Evolutionary conservation across 306 rosid species (phyloP).

Genomic region (Medicago arabica): DNA sequence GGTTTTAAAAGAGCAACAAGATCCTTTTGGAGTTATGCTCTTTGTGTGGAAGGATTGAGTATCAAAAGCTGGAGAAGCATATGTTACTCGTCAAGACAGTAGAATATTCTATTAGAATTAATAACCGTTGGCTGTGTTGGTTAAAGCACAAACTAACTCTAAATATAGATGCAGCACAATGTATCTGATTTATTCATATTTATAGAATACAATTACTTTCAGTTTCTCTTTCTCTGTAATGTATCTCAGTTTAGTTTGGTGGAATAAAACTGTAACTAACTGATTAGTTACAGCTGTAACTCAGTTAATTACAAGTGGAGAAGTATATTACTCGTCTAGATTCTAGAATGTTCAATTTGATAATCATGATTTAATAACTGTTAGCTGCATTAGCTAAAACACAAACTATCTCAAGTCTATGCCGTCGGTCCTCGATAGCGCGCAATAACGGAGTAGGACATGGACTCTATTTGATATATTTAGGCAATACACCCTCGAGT

Average conservation of each 20-base stretch:
- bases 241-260: neutral
- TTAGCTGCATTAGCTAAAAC: neutral
- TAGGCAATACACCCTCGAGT: neutral
- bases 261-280: neutral
- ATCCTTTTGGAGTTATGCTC: neutral
- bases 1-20: constrained; percentile 6
- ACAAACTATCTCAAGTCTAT: neutral
- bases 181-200: neutral
- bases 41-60: neutral
- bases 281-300: constrained; percentile 4
- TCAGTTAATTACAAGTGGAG: neutral
- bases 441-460: neutral
- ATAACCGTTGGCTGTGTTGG: neutral
- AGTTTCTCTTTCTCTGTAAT: neutral
- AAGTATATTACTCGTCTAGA: neutral
- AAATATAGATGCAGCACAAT: neutral
- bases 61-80: neutral
- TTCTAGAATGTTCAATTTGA: neutral
- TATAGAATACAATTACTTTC: neutral
- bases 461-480: neutral
- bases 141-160: neutral
- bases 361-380: neutral
- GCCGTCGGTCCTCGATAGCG: neutral
- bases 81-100: neutral
- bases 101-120: neutral